Evolutionary conservation across 2,329 filamentous ascomycete genomes (phyloP).

Genomic region (Aspergillus cejpii): DNA sequence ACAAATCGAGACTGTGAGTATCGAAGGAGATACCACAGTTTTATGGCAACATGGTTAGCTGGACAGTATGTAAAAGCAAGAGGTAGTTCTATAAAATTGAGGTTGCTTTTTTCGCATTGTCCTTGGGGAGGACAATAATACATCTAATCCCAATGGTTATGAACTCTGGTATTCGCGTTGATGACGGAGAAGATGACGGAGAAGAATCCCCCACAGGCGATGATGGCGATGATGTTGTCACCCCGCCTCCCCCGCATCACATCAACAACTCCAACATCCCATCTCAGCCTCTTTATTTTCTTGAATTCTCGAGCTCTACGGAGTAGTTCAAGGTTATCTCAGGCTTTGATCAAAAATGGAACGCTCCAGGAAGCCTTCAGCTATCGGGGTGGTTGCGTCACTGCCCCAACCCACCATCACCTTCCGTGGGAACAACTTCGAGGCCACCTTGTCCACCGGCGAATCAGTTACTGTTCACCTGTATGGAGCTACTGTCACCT

Average conservation of each 20-base stretch:
- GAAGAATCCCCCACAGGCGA: background rate
- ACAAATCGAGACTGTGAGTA: slow-evolving; percentile 37
- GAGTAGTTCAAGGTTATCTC: background rate
- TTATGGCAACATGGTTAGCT: slow-evolving; percentile 42
- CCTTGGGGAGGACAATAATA: too few species aligned
- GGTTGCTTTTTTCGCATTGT: background rate
- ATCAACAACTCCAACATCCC: background rate
- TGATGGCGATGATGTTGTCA: background rate
- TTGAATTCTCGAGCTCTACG: background rate
- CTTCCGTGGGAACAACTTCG: slow-evolving; percentile 65
- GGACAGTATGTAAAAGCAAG: background rate
- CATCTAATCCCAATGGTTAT: too few species aligned
- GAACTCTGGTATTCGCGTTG: background rate
- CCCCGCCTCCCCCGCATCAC: background rate
- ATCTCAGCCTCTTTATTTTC: background rate
- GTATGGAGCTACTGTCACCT: slow-evolving; percentile 86
- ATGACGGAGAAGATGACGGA: background rate
- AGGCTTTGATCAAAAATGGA: slow-evolving; percentile 50
- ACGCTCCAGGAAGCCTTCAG: slow-evolving; percentile 73
- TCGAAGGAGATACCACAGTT: slow-evolving; percentile 36
- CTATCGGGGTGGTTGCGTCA: slow-evolving; percentile 66
- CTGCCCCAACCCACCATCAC: slow-evolving; percentile 71
- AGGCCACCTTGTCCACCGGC: slow-evolving; percentile 75
- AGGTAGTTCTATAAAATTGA: background rate
- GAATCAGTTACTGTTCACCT: slow-evolving; percentile 81